A percentile compares a stretch with the other conserved stretches of the same genome.
phyloP scores from a whole-genome alignment of 176 grass and related monocot species.

The Oryza longistaminata region DNA sequence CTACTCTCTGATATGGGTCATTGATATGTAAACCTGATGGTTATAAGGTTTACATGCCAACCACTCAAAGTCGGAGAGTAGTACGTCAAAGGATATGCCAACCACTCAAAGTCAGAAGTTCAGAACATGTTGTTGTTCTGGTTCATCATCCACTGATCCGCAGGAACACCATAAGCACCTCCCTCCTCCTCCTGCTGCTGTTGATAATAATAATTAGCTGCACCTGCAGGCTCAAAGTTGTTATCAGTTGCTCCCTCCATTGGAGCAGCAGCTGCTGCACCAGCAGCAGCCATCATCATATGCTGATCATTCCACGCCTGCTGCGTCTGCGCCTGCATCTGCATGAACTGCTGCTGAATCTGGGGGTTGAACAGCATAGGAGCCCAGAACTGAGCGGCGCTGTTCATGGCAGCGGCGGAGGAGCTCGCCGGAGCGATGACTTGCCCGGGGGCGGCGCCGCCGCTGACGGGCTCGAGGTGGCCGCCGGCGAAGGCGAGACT shows the following conservation, averaged over 20 bases:
- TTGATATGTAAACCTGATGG: no score
- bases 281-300: neutral
- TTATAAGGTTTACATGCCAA: no score
- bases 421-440: neutral
- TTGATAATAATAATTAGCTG: no score
- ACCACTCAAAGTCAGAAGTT: no score
- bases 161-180: neutral
- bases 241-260: neutral
- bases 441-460: no score
- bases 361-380: neutral
- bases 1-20: no score
- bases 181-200: neutral
- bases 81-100: no score
- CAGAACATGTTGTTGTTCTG: neutral
- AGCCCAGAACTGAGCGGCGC: neutral
- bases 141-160: neutral
- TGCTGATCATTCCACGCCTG: neutral
- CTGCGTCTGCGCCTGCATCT: neutral
- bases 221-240: neutral
- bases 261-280: neutral
- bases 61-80: no score
- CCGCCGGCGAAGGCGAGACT: neutral
- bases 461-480: neutral
- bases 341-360: neutral
- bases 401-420: neutral